Conservation (phyloP, 129 eudicot species). For the Saussurea involucrata region DNA sequence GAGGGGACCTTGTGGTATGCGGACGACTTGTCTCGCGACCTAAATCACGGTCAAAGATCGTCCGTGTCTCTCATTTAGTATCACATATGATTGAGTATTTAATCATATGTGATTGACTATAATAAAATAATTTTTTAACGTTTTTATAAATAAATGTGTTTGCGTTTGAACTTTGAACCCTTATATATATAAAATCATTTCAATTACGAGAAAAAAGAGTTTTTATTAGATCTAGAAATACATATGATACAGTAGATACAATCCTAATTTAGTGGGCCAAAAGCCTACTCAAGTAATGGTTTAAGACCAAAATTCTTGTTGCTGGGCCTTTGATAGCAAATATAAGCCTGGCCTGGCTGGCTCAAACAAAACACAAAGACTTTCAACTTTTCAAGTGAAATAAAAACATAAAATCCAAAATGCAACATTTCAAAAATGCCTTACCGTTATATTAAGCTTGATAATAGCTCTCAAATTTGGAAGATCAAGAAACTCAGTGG, state of each 20-base stretch:
- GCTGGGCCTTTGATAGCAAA: neutral
- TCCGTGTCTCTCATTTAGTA: too few species aligned
- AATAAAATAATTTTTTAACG: too few species aligned
- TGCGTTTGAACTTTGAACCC: too few species aligned
- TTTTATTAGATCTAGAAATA: neutral
- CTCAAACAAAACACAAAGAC: neutral
- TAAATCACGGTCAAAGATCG: too few species aligned
- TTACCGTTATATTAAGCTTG: conserved; percentile 46
- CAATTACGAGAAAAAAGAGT: too few species aligned
- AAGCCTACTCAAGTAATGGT: neutral
- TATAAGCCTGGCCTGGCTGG: neutral
- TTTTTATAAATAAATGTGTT: too few species aligned
- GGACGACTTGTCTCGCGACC: too few species aligned
- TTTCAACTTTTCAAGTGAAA: neutral
- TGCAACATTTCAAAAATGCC: conserved; percentile 31
- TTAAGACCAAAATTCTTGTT: neutral
- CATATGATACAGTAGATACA: neutral
- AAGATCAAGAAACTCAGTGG: conserved; percentile 46
- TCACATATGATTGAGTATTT: too few species aligned
- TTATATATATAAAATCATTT: too few species aligned
- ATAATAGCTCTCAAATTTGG: conserved; percentile 42
- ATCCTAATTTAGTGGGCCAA: neutral
- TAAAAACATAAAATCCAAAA: neutral
- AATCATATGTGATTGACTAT: too few species aligned
- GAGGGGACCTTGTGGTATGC: too few species aligned